Percentiles rank a stretch among this genome's conserved stretches.
Evolutionary conservation across 257 asterid species (phyloP).

Genomic region (Solanum ossicruentum): DNA sequence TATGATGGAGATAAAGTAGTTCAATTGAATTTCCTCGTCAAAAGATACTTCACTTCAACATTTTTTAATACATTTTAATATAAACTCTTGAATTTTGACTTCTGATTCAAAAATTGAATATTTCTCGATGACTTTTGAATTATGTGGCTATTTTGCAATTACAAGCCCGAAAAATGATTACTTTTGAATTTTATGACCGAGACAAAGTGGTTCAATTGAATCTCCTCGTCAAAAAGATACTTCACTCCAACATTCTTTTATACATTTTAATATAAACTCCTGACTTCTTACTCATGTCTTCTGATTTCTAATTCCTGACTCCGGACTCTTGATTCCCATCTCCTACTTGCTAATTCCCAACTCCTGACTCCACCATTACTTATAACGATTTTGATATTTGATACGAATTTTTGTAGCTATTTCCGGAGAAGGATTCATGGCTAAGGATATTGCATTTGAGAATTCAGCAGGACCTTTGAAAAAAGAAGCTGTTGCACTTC

Average conservation of each 20-base stretch:
- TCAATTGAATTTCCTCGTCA: too few species aligned
- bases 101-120: not conserved
- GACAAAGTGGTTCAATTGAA: too few species aligned
- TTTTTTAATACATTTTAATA: too few species aligned
- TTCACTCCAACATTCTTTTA: too few species aligned
- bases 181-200: too few species aligned
- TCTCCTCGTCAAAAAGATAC: too few species aligned
- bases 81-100: too few species aligned
- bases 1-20: too few species aligned
- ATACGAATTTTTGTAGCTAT: not conserved
- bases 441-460: conserved; percentile 8
- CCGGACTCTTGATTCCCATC: not conserved
- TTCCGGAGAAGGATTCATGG: not conserved
- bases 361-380: not conserved
- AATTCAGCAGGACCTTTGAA: conserved; percentile 12
- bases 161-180: not conserved
- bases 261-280: too few species aligned
- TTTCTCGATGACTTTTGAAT: not conserved
- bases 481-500: conserved; percentile 12
- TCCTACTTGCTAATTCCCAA: not conserved
- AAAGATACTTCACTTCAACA: too few species aligned
- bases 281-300: not conserved
- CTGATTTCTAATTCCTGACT: not conserved
- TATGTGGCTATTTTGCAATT: not conserved
- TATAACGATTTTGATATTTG: not conserved